Conservation (phyloP, 2,329 filamentous ascomycete genomes). For the Orbilia blumenaviensis region DNA sequence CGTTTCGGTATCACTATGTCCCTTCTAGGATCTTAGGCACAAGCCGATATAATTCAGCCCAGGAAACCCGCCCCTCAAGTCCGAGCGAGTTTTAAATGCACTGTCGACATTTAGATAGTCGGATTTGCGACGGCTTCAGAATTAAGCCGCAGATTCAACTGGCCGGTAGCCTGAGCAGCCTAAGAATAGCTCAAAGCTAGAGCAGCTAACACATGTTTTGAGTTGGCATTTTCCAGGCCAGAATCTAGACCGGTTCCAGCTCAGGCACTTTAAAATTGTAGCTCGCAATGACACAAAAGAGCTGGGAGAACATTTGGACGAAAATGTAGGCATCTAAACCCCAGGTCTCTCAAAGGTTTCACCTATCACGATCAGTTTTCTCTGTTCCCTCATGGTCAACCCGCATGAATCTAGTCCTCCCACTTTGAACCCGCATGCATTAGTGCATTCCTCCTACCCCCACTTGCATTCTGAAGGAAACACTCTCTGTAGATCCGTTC, state of each 20-base stretch:
- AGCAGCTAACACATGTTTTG: neutral
- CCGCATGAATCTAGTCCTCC: neutral
- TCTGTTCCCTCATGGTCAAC: neutral
- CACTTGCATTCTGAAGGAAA: neutral
- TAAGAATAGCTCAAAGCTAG: neutral
- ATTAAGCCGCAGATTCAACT: neutral
- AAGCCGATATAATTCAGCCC: neutral
- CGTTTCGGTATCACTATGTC: neutral
- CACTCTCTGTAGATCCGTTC: neutral
- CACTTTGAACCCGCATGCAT: constrained; percentile 10
- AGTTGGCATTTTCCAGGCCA: neutral
- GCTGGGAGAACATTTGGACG: no score
- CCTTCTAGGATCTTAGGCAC: neutral
- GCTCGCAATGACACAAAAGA: neutral
- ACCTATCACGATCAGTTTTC: neutral
- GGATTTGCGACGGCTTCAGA: neutral
- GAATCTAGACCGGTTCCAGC: neutral
- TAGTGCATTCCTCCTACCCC: neutral
- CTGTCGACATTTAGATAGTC: neutral
- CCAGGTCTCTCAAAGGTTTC: neutral
- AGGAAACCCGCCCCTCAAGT: neutral
- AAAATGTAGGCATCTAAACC: neutral
- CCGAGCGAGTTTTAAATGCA: neutral
- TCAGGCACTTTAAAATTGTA: neutral
- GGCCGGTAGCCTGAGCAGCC: neutral